phyloP scores from a whole-genome alignment of 2,329 filamentous ascomycete genomes.

The Xylaria sp. region DNA sequence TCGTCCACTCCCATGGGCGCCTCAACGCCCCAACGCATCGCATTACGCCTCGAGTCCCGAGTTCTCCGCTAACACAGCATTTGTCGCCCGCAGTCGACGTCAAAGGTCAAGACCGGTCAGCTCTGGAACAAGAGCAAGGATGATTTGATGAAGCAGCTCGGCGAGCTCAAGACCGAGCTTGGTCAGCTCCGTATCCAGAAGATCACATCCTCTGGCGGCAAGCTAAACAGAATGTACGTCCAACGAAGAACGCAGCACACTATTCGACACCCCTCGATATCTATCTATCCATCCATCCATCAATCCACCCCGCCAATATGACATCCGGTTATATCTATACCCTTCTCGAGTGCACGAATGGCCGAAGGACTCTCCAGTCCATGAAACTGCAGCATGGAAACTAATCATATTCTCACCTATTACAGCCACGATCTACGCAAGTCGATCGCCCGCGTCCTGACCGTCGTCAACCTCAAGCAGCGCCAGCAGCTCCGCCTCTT shows the following conservation, averaged over 20 bases:
- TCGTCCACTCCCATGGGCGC: slow-evolving; percentile 37
- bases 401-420: slow-evolving; percentile 40
- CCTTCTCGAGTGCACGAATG: slow-evolving; percentile 15
- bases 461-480: slow-evolving; percentile 99
- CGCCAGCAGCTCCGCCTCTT: slow-evolving; percentile 96
- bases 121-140: slow-evolving; percentile 99
- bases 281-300: slow-evolving; percentile 23
- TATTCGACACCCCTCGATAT: slow-evolving; percentile 34
- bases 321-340: background rate
- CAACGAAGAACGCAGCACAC: slow-evolving; percentile 12
- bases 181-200: slow-evolving; percentile 98
- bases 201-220: slow-evolving; percentile 93
- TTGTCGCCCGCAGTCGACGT: slow-evolving; percentile 59
- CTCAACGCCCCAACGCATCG: background rate
- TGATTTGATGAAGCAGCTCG: slow-evolving; percentile 94
- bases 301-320: slow-evolving; percentile 27
- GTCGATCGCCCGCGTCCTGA: slow-evolving; percentile 98
- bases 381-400: slow-evolving; percentile 1
- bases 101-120: slow-evolving; percentile 91
- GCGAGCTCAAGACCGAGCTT: slow-evolving; percentile 95
- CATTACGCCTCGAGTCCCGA: background rate
- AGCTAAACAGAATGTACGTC: slow-evolving; percentile 96
- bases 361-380: background rate
- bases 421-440: slow-evolving; percentile 97
- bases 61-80: slow-evolving; percentile 39